These are phyloP conservation scores for Beauveria pseudobassiana DNA, from an alignment of 2,329 filamentous ascomycete genomes.

Conservation along the genomic window DNA sequence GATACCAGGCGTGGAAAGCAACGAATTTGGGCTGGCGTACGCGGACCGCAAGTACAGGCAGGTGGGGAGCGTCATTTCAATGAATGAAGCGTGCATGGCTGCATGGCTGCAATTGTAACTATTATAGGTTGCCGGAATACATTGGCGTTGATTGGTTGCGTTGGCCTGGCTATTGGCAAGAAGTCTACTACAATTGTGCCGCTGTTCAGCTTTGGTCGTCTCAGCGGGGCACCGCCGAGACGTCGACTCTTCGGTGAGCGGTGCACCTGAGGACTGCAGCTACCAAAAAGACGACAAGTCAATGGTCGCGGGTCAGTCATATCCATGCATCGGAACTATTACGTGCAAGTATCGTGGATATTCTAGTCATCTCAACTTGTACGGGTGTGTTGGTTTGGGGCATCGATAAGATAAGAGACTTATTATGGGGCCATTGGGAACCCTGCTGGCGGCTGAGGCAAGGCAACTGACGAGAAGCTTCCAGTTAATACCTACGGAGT, in stretches of 20 bases:
- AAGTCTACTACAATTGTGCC: not conserved
- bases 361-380: not conserved
- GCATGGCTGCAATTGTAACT: not conserved
- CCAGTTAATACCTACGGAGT: no score
- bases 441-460: conserved; percentile 1
- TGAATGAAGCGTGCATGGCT: not conserved
- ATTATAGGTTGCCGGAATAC: not conserved
- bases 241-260: no score
- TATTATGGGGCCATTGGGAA: not conserved
- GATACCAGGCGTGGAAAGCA: conserved; percentile 23
- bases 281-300: no score
- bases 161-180: not conserved
- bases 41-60: conserved; percentile 41
- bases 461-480: not conserved
- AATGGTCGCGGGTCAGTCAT: no score
- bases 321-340: no score
- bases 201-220: not conserved
- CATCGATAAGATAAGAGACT: not conserved
- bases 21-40: conserved; percentile 41
- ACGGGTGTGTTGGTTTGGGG: not conserved
- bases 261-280: no score
- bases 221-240: not conserved
- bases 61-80: conserved; percentile 28
- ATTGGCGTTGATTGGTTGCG: not conserved
- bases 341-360: not conserved